A percentile compares a stretch with the other conserved stretches of the same genome.
Evolutionary conservation across 2,329 filamentous ascomycete species (phyloP).

Genomic region (Chaetothyriales sp.): DNA sequence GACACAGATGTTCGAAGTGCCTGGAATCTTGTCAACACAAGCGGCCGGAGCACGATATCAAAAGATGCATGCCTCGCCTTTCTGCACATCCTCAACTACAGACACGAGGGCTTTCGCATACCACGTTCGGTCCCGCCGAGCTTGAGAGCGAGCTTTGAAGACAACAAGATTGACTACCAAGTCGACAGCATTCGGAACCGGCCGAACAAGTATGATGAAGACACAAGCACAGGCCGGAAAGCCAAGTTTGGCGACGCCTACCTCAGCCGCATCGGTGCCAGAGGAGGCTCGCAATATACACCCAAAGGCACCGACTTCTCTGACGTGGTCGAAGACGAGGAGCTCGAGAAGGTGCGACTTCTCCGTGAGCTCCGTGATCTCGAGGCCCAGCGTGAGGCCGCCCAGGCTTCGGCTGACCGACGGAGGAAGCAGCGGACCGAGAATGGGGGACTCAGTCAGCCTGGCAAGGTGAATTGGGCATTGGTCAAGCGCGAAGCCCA

Average conservation of each 20-base stretch:
- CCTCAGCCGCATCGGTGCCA: constrained; percentile 68
- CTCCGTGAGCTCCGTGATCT: constrained; percentile 85
- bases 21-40: constrained; percentile 96
- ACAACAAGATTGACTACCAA: constrained; percentile 93
- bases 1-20: constrained; percentile 73
- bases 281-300: constrained; percentile 60
- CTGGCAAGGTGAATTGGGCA: constrained; percentile 52
- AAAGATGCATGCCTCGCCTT: constrained; percentile 93
- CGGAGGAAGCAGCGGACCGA: constrained; percentile 30
- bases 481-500: constrained; percentile 89
- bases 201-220: constrained; percentile 47
- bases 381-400: constrained; percentile 70
- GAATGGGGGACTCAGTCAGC: constrained; percentile 9
- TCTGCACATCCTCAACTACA: constrained; percentile 88
- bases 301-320: constrained; percentile 74
- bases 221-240: constrained; percentile 74
- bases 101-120: constrained; percentile 89
- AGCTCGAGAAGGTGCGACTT: constrained; percentile 93
- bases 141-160: constrained; percentile 82
- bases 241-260: constrained; percentile 97
- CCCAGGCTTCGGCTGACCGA: constrained; percentile 58
- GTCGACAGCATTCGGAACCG: constrained; percentile 60
- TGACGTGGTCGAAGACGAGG: constrained; percentile 64
- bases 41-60: constrained; percentile 64
- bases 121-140: constrained; percentile 81